Conservation (phyloP, 441 rosid species). For the Euphorbia schlechtendalii region DNA sequence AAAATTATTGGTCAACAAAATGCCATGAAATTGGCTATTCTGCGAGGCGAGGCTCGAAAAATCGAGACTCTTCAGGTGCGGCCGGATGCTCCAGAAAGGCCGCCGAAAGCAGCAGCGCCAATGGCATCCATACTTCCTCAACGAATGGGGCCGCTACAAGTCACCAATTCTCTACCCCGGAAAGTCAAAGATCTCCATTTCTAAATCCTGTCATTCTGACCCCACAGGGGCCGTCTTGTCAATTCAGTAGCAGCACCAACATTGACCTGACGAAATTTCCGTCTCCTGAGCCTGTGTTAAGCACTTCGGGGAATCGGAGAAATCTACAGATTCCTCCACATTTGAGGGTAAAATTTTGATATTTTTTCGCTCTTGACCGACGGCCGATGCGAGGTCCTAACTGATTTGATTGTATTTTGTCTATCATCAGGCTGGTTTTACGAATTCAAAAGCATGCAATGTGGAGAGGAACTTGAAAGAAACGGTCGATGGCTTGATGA, state of each 20-base stretch:
- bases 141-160: not conserved
- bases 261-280: not conserved
- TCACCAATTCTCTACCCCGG: not conserved
- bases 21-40: slow-evolving; percentile 71
- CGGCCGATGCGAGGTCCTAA: too few species aligned
- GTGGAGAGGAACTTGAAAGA: too few species aligned
- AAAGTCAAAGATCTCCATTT: not conserved
- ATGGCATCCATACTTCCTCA: not conserved
- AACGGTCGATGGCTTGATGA: slow-evolving; percentile 7
- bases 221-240: not conserved
- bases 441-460: too few species aligned
- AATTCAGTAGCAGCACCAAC: not conserved
- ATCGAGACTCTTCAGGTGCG: not conserved
- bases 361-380: not conserved
- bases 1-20: slow-evolving; percentile 53
- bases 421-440: too few species aligned
- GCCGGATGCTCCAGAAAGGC: not conserved
- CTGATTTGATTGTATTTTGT: too few species aligned
- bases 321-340: not conserved
- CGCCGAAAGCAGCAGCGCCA: not conserved
- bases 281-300: not conserved
- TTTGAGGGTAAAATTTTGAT: slow-evolving; percentile 8
- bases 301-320: not conserved
- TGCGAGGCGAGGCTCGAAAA: slow-evolving; percentile 28
- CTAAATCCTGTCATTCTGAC: not conserved